Evolutionary conservation across 345 rosid genomes (phyloP).

Genomic region (Salix koriyanagi): DNA sequence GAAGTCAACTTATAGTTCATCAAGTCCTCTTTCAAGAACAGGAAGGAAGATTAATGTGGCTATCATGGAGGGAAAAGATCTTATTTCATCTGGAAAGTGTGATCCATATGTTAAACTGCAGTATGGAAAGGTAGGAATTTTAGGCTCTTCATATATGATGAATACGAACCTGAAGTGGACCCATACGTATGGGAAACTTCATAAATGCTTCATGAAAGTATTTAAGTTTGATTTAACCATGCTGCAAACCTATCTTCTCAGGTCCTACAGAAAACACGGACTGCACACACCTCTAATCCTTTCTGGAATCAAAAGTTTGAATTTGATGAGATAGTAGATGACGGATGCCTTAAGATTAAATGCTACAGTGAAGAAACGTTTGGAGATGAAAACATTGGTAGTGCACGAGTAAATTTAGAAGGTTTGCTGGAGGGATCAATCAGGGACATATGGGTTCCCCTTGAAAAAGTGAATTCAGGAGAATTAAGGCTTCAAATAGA

Average conservation of each 20-base stretch:
- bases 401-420: constrained; percentile 80
- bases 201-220: neutral
- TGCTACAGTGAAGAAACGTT: constrained; percentile 67
- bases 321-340: constrained; percentile 80
- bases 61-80: constrained; percentile 65
- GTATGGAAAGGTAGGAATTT: constrained; percentile 66
- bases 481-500: constrained; percentile 82
- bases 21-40: constrained; percentile 53
- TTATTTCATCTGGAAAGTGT: constrained; percentile 53
- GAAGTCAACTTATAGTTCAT: constrained; percentile 47
- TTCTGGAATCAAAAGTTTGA: constrained; percentile 77
- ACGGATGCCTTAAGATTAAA: constrained; percentile 72
- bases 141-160: constrained; percentile 1
- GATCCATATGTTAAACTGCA: constrained; percentile 81
- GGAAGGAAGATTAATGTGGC: constrained; percentile 67
- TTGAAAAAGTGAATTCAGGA: constrained; percentile 84
- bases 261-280: constrained; percentile 63
- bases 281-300: constrained; percentile 45
- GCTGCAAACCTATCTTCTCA: constrained; percentile 22
- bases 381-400: constrained; percentile 79
- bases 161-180: neutral
- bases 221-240: constrained; percentile 2
- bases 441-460: constrained; percentile 84
- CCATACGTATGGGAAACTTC: neutral
- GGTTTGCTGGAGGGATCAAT: constrained; percentile 66